Evolutionary conservation across 257 asterid species (phyloP), one percentile per base, ranked within the genome.

Genomic region (Rubia yunnanensis): DNA sequence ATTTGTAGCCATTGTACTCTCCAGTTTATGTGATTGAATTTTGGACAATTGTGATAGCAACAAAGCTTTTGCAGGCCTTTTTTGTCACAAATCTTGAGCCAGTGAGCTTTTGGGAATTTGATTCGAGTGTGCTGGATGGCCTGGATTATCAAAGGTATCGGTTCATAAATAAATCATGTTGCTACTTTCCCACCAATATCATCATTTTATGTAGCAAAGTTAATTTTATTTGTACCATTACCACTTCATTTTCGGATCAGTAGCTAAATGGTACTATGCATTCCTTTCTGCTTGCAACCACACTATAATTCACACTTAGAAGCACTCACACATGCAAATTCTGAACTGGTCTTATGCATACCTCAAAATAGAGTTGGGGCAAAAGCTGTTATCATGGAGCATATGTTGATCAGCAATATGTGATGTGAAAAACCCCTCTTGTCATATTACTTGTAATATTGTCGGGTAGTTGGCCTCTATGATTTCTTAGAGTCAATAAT

Each of bases 51-150:
- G 6, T 50, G 66, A 54, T 26, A 55, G 46, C 26, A 31, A 38
- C 50, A 41, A 32, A 66, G 20, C 52, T 76, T 67, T 67, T 80
- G 80, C 72, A 90, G 96, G 96, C 77, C 36, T 85, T 85, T 82
- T 86, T 85, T 63, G 81, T 90, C 69, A 85, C 92, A 36, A 83
- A 87, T 72, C 79, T 78, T 66, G 94, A 87, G 76, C 92, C 92
- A 10, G 71, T 84, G 80, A 74, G 73, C 27, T 84, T 88, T 41
- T 81, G 79, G 77, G 92, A 85, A 32, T 82, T 90, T 69, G 76
- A 77, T 36, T 74, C 80, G 60, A 79, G 74, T 55, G 27, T 88
- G 64, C 76, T 88, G 75, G 82, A 79, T 71, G 80, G 86, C 75
- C 74, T 88, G 71, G 95, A 88, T 66, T 81, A 85, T 73, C 80